Conservation (phyloP, 345 rosid species). For the Citrus cavaleriei region DNA sequence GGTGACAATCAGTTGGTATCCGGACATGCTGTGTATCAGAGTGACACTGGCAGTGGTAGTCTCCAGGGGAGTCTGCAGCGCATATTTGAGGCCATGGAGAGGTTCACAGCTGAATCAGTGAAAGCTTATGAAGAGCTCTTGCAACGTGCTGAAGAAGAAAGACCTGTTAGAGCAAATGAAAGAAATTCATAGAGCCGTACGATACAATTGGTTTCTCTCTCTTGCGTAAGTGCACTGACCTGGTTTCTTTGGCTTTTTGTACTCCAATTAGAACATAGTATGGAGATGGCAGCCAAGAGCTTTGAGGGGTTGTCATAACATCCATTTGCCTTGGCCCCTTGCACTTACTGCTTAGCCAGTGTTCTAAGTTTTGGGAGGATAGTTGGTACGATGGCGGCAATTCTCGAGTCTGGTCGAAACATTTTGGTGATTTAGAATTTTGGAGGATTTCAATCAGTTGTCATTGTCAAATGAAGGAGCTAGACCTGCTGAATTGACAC, state of each 20-base stretch:
- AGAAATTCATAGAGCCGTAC: conserved; percentile 34
- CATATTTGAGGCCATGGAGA: conserved; percentile 90
- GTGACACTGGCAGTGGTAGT: conserved; percentile 62
- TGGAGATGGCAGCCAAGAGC: conserved; percentile 6
- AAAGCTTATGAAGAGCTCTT: conserved; percentile 78
- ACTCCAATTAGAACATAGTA: background rate
- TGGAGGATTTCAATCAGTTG: background rate
- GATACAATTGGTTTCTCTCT: background rate
- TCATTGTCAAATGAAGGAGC: background rate
- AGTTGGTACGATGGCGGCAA: background rate
- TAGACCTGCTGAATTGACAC: background rate
- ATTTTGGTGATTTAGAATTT: background rate
- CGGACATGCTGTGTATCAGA: conserved; percentile 61
- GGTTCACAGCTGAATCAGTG: conserved; percentile 58
- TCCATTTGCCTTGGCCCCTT: background rate
- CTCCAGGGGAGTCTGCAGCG: conserved; percentile 66
- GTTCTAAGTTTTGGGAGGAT: background rate
- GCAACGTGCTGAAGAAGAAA: conserved; percentile 70
- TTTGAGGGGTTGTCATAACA: background rate
- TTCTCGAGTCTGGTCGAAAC: background rate
- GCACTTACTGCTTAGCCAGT: background rate
- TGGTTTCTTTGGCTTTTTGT: conserved; percentile 2
- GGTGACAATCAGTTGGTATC: conserved; percentile 27
- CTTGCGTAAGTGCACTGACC: background rate
- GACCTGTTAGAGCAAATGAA: conserved; percentile 31